phyloP scores from a whole-genome alignment of 805 yeast species.

The Candida endomychidarum region DNA sequence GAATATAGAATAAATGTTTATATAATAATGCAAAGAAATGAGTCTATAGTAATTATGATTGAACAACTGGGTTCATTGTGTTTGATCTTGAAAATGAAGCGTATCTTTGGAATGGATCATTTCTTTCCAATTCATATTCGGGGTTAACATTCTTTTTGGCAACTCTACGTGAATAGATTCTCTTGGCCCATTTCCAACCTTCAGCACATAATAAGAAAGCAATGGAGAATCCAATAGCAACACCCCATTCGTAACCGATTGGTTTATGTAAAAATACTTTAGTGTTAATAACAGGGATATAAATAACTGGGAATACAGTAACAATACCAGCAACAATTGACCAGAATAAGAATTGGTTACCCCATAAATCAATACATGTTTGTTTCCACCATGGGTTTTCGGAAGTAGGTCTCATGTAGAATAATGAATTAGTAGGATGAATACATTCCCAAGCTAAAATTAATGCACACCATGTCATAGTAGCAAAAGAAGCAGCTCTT shows the following conservation, averaged over 20 bases:
- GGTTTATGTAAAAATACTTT: conserved; percentile 40
- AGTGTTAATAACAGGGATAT: conserved; percentile 40
- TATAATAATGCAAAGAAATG: no score
- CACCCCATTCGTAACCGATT: conserved; percentile 42
- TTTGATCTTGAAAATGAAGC: conserved; percentile 40
- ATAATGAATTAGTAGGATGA: conserved; percentile 35
- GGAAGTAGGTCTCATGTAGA: conserved; percentile 37
- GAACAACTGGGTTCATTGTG: conserved; percentile 26
- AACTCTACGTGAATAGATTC: conserved; percentile 28
- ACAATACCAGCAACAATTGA: conserved; percentile 36
- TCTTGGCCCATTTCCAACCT: conserved; percentile 40
- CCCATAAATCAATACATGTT: conserved; percentile 34
- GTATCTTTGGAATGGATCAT: conserved; percentile 40
- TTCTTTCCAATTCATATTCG: conserved; percentile 39
- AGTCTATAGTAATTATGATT: not conserved
- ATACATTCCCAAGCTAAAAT: conserved; percentile 42
- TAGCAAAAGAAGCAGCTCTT: conserved; percentile 38
- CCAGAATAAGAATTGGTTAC: conserved; percentile 38
- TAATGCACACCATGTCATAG: conserved; percentile 43
- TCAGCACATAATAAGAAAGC: conserved; percentile 36
- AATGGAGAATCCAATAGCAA: conserved; percentile 32
- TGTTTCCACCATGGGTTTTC: conserved; percentile 39
- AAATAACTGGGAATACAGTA: conserved; percentile 40
- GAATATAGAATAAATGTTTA: no score
- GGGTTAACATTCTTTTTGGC: conserved; percentile 24